phyloP scores from a whole-genome alignment of 208 protist genomes.

The Trichomonas vaginalis region DNA sequence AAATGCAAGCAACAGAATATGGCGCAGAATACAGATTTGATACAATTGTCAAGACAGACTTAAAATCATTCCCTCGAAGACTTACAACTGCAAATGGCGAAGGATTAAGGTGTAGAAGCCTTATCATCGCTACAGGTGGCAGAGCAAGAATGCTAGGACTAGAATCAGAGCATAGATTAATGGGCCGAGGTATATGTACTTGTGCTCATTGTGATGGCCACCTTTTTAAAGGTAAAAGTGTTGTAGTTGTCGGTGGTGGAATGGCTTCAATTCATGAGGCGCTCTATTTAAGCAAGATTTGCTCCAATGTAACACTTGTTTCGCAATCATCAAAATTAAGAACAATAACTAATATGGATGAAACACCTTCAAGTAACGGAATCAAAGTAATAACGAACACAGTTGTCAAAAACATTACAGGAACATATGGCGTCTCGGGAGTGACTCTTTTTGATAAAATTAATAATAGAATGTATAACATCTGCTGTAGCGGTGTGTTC shows the following conservation, averaged over 20 bases:
- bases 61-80: slow-evolving; percentile 19
- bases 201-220: slow-evolving; percentile 54
- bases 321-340: slow-evolving; percentile 49
- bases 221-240: neutral
- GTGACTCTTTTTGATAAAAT: neutral
- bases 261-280: slow-evolving; percentile 53
- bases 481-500: slow-evolving; percentile 42
- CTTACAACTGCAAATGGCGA: neutral
- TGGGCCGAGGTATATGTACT: slow-evolving; percentile 46
- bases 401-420: slow-evolving; percentile 28
- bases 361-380: slow-evolving; percentile 19
- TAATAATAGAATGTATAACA: neutral
- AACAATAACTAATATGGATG: slow-evolving; percentile 52
- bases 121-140: slow-evolving; percentile 56
- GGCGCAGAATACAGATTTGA: slow-evolving; percentile 35
- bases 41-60: slow-evolving; percentile 37
- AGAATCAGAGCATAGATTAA: slow-evolving; percentile 38
- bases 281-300: slow-evolving; percentile 44
- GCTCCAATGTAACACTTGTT: slow-evolving; percentile 47
- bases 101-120: slow-evolving; percentile 21
- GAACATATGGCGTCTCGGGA: slow-evolving; percentile 19
- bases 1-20: slow-evolving; percentile 29
- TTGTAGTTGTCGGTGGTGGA: slow-evolving; percentile 50
- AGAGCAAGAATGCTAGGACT: slow-evolving; percentile 35
- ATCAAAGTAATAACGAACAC: slow-evolving; percentile 36